phyloP scores from a whole-genome alignment of 1,284 basidiomycete genomes.

The Apiotrichum laibachii region DNA sequence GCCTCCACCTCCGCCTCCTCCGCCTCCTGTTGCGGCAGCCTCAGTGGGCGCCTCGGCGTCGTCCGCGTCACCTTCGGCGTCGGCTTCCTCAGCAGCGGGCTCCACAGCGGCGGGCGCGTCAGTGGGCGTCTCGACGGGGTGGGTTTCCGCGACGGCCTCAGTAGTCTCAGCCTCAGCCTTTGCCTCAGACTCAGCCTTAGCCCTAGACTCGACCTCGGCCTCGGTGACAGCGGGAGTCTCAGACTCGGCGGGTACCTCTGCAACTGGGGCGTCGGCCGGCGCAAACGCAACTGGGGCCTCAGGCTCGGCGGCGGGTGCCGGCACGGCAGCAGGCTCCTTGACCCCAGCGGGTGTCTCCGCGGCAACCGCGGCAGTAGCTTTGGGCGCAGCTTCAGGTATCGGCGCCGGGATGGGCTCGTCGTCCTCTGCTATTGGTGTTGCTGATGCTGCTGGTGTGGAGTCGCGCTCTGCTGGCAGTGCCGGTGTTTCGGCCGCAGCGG shows the following conservation, averaged over 20 bases:
- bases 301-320: neutral
- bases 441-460: neutral
- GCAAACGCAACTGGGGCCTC: neutral
- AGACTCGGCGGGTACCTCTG: too few species aligned
- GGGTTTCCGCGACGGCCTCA: neutral
- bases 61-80: neutral
- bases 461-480: neutral
- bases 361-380: neutral
- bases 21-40: slow-evolving; percentile 2
- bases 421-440: too few species aligned
- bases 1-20: slow-evolving; percentile 1
- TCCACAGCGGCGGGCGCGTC: neutral
- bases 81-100: neutral
- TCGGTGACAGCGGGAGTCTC: neutral
- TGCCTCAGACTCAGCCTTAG: neutral
- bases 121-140: neutral
- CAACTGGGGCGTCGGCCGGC: neutral
- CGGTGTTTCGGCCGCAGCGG: too few species aligned
- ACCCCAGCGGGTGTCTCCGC: neutral
- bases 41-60: slow-evolving; percentile 1
- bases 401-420: too few species aligned
- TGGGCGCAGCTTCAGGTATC: neutral
- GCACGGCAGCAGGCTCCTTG: neutral
- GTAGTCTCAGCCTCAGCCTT: neutral
- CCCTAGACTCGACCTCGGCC: neutral